Evolutionary conservation across 148 eudicot species (phyloP), one percentile per base, ranked within the genome.

Genomic region (Vaccinium darrowii): DNA sequence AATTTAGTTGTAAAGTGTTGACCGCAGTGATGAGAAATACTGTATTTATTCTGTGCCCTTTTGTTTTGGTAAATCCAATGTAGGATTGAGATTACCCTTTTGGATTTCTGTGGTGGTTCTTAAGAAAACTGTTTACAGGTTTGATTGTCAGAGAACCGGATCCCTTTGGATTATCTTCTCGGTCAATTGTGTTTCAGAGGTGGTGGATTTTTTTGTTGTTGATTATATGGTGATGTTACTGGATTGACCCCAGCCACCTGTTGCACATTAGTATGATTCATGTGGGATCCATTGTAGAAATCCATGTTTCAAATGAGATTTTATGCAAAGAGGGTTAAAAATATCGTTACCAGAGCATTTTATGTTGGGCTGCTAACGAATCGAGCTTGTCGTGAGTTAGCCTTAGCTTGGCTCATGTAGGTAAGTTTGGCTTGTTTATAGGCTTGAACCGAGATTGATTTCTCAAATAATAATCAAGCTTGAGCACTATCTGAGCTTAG

Each of bases 1-100:
- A 27, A 39, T 69, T 78, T 23, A 80, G 62, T 73, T 19, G 76
- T 78, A 67, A 82, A 69, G 73, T 18, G 52, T 47, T 23, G 11
- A 62, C 33, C 69, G 54, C 43, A 15, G 57, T 72, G 47, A 53
- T 27, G 21, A 18, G 16, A 56, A 36, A 39, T 67, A 2, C 39
- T 36, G 39, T 36, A 39, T 60, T 39, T 58, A 18, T 60, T 30
- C 10, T 15, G 21, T 56, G 58, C 81, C 43, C n/a, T 15, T 54
- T 80, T 23, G n/a, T 33, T 21, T 57, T 23, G 23, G 52, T 9
- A 51, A 6, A 81, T 80, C 8, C 23, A 47, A 33, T 18, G 23
- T 14, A 27, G 84, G 83, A 81, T 7, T 39, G 11, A 43, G 53
- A n/a, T 47, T 39, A 43, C n/a, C 36, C 71, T 21, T 19, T 19